Evolutionary conservation across 1,284 basidiomycete species (phyloP).

Genomic region (Leccinum colubrinum): DNA sequence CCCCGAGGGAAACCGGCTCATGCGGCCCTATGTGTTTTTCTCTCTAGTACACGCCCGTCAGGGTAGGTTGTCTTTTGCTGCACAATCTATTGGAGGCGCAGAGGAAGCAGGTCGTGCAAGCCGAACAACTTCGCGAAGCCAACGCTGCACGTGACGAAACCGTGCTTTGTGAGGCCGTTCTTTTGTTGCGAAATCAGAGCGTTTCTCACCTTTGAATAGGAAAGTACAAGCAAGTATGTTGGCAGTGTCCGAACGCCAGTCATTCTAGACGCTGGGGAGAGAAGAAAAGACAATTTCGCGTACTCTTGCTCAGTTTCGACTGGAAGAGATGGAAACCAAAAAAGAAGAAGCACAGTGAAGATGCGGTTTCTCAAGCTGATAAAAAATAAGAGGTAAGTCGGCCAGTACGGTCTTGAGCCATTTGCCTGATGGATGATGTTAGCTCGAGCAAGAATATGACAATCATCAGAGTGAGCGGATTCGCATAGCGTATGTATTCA

Average conservation of each 20-base stretch:
- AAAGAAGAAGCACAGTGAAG: constrained; percentile 59
- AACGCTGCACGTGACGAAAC: constrained; percentile 28
- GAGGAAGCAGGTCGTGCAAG: constrained; percentile 26
- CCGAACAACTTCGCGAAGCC: constrained; percentile 28
- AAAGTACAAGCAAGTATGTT: constrained; percentile 77
- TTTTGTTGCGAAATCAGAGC: neutral
- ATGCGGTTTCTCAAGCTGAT: constrained; percentile 52
- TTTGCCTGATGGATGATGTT: constrained; percentile 8
- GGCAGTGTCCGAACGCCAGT: constrained; percentile 86
- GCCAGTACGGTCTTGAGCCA: neutral
- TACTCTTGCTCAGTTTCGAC: constrained; percentile 66
- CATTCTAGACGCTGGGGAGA: constrained; percentile 77
- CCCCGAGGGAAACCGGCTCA: neutral
- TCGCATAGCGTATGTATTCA: constrained; percentile 58
- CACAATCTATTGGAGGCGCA: constrained; percentile 33
- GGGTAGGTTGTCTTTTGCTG: constrained; percentile 32
- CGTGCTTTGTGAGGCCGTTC: constrained; percentile 64
- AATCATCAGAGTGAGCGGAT: constrained; percentile 74
- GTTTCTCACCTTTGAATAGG: constrained; percentile 38
- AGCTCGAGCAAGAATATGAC: constrained; percentile 73
- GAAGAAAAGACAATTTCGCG: constrained; percentile 79
- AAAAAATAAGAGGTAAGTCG: constrained; percentile 58
- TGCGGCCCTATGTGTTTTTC: neutral
- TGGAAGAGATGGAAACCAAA: constrained; percentile 64
- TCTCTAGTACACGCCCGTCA: constrained; percentile 31